These are phyloP conservation scores for Pseudocohnilembus persalinus DNA, from an alignment of 169 alveolate species.

Conservation along the genomic window DNA sequence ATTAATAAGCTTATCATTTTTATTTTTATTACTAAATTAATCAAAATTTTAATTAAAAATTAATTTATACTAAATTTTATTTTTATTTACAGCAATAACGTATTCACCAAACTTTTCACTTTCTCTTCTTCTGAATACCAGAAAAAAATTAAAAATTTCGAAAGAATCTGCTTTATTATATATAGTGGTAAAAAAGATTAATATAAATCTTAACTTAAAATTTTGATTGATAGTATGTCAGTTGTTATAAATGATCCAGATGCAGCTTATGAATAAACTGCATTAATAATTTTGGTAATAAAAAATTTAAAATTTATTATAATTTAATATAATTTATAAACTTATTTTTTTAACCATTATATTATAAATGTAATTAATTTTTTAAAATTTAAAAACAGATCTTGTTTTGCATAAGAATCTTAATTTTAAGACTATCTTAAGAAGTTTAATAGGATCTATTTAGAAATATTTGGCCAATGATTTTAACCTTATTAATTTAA, in stretches of 20 bases:
- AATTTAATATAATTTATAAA: too few species aligned
- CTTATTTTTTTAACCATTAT: too few species aligned
- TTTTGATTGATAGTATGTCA: slow-evolving; percentile 34
- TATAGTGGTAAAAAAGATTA: slow-evolving; percentile 46
- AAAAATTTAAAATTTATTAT: neutral
- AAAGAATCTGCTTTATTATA: slow-evolving; percentile 43
- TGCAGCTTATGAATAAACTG: slow-evolving; percentile 19
- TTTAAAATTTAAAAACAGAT: neutral
- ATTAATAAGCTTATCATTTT: neutral
- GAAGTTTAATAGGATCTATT: slow-evolving; percentile 31
- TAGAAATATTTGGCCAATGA: slow-evolving; percentile 50
- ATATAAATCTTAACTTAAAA: slow-evolving; percentile 17
- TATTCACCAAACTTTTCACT: slow-evolving; percentile 22
- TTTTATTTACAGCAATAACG: neutral
- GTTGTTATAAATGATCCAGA: slow-evolving; percentile 35
- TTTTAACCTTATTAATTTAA: slow-evolving; percentile 28
- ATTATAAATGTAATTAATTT: too few species aligned
- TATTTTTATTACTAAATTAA: too few species aligned
- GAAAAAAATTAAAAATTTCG: slow-evolving; percentile 32
- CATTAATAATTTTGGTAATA: slow-evolving; percentile 17
- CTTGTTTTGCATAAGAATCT: slow-evolving; percentile 41
- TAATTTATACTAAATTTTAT: neutral
- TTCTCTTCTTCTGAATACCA: slow-evolving; percentile 29
- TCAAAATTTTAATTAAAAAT: too few species aligned
- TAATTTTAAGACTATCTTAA: slow-evolving; percentile 34